Base-by-base conservation (phyloP, 2,329 filamentous ascomycete species). In the Colletotrichum sp. region DNA sequence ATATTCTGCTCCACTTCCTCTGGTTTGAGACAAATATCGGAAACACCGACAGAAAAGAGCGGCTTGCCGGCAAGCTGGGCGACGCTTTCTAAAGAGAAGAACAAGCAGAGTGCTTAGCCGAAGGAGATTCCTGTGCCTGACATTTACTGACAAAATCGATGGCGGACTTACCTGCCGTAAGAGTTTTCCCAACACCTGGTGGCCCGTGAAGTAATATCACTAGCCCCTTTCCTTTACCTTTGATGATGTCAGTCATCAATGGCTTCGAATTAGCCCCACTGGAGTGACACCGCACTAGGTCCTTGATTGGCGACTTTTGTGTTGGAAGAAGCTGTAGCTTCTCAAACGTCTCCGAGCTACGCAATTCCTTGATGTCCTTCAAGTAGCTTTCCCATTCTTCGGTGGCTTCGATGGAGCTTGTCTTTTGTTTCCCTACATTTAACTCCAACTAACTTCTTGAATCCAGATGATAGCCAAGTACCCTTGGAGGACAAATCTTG, bases 1-100 rank as follows among this genome's bases (percentile, higher is more conserved):
- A 95, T 88, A 79, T 92, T 92, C 9, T 86, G 86, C 82, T 95
- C 94, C 0, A 96, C 89, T 16, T 89, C 89, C 72, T 89, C 88
- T 0, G 92, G 90, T 69, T 93, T 90, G 3, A 91, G 91, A 34
- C 94, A 93, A 0, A 96, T 88, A 81, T 96, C 94, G 39, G 94
- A 94, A 0, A 93, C 93, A 73, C 85, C 86, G 65, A 91, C 85
- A 52, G 85, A 85, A 78, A 89, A 90, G 8, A 91, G 84, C 8
- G 89, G 90, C 59, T 86, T 85, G 60, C 84, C 84, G 2, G 87
- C 88, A 64, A 90, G 88, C 3, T 88, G 86, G 9, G 87, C 83
- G 77, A 90, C 86, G 15, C 86, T 80, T 90, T 90, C 72, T 89
- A 84, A 34, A 87, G 86, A 1, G 83, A 76, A 1, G 86, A 86